Base-by-base conservation (phyloP, 345 rosid genomes). In the Durio zibethinus region DNA sequence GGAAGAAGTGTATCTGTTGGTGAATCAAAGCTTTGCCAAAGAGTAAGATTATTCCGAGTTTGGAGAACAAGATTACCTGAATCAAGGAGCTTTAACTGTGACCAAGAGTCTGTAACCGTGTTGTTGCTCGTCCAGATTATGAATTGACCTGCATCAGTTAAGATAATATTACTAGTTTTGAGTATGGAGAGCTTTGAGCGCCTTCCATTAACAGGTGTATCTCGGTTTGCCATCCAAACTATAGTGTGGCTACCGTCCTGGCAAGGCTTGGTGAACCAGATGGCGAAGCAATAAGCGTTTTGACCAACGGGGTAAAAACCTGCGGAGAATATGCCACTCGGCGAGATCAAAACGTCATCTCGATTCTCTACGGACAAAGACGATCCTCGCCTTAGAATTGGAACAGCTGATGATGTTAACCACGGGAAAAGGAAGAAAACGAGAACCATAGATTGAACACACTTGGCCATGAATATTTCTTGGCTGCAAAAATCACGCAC, bases 1-100 rank as follows among this genome's bases (percentile, higher is more conserved):
- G 87, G 85, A 66, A 86, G 84, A 47, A 86, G 83, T 1, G 87
- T 86, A 40, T 84, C 79, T 0, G 85, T 86, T 0, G 89, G 87
- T 10, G 72, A 79, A 48, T 74, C 61, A 54, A 86, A 86, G 77
- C 86, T 86, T 71, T 86, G 76, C 84, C 86, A 81, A 14, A 80
- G 50, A 18, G 42, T 33, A 21, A 21, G 29, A 56, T 31, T 62
- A 0, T 35, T 2, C 10, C 6, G 8, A 72, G 16, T 62, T 12
- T 31, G 73, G 29, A 76, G 77, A 15, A 80, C 84, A 48, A 87
- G 90, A 76, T 83, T 85, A 25, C 87, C 87, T 5, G 77, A 64
- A 76, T 85, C 33, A 10, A 25, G 69, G 7, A 85, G 88, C 4
- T 63, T 31, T 29, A 83, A 69, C 27, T 45, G 48, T 10, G 76